A percentile compares a stretch with the other conserved stretches of the same genome.
Conservation (phyloP, 2,329 filamentous ascomycete species). For the Ophiostoma ulmi region DNA sequence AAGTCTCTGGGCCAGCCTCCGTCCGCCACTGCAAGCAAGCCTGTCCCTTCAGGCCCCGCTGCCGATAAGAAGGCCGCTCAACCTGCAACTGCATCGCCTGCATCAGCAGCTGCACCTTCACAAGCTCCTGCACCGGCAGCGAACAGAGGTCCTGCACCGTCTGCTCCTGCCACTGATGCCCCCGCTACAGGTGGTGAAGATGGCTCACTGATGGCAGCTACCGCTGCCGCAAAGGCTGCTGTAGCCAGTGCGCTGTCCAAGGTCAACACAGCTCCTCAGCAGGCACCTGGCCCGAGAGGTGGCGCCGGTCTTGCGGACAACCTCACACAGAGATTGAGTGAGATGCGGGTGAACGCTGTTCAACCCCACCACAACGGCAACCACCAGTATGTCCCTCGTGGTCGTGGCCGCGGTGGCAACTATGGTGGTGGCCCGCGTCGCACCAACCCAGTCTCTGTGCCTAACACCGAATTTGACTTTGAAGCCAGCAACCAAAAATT, state of each 20-base stretch:
- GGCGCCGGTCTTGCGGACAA: conserved; percentile 53
- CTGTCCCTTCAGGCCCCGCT: conserved; percentile 40
- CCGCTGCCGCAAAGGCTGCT: conserved; percentile 67
- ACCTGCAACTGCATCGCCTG: background rate
- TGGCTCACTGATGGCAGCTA: conserved; percentile 58
- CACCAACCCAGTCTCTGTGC: conserved; percentile 74
- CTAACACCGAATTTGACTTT: conserved; percentile 89
- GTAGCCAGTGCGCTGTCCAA: conserved; percentile 47
- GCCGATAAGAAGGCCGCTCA: background rate
- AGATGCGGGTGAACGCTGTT: conserved; percentile 63
- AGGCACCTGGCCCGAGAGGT: conserved; percentile 65
- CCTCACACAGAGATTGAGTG: conserved; percentile 66
- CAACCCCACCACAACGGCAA: conserved; percentile 7
- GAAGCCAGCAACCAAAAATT: conserved; percentile 80
- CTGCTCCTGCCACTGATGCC: background rate
- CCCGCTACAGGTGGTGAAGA: conserved; percentile 28
- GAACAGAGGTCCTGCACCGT: background rate
- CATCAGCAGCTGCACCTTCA: background rate
- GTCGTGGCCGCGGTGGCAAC: conserved; percentile 38
- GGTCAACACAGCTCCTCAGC: conserved; percentile 53
- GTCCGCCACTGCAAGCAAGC: conserved; percentile 30
- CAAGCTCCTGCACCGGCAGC: background rate
- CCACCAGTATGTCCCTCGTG: conserved; percentile 31
- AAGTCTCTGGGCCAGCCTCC: conserved; percentile 46
- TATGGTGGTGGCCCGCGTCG: conserved; percentile 44